Base-by-base conservation (phyloP, 1,284 basidiomycete species). In the Ustilago trichophora region DNA sequence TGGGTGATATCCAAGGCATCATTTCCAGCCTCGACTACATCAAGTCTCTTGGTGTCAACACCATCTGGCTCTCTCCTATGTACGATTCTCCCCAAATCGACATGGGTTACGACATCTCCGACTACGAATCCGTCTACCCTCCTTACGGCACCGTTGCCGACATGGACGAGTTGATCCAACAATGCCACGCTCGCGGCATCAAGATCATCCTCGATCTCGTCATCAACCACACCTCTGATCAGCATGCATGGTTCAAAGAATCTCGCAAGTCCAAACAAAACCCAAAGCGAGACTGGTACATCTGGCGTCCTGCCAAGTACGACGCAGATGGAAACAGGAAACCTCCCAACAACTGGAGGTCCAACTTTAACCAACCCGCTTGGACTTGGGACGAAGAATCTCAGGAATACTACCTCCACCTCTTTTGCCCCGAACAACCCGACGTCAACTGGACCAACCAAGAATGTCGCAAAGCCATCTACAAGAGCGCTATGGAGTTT, bases 191-290 rank as follows among this genome's bases (percentile, higher is more conserved):
- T 19, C 85, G 87, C 37, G 88, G 87, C 0, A 88, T 91, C 86
- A 89, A 89, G 73, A 84, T 90, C 42, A 86, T 91, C 85, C 89
- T 91, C 84, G 89, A 91, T 78, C 86, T 91, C 3, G 90, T 91
- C 25, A 87, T 89, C n/a, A 91, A 91, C 80, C 90, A 91, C 80
- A 88, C 87, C 6, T 90, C 88, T 3, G 87, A 90, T 81, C 72
- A 76, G 64, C 73, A 75, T 27, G 85, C 84, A 16, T 91, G 90
- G 90, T 92, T 91, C 83, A 77, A 86, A 48, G 84, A 87, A 58
- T 90, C 89, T 16, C 85, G 86, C 50, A 85, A 85, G 1, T 85
- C 84, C 59, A 87, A 87, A 71, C 81, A 85, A 3, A 85, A 79
- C 73, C 84, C 87, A 0, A 90, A 89, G 81, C 85, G 89, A 9